A percentile compares a stretch with the other conserved stretches of the same genome.
phyloP scores from a whole-genome alignment of 495 filamentous ascomycete genomes.

The Penicillium parvum region DNA sequence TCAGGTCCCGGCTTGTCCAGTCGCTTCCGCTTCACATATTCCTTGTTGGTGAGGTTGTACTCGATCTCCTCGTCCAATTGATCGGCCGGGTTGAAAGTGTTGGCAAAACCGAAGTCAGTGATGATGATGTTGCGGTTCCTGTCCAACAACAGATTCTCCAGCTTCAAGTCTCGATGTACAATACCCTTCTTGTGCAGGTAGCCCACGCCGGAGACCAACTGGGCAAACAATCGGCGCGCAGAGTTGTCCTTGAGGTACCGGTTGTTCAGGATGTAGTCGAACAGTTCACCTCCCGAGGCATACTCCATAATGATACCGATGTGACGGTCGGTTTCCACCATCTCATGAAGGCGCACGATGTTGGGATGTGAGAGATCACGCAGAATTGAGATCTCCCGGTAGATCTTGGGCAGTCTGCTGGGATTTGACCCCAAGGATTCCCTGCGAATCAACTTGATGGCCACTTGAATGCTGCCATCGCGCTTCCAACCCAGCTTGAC shows the following conservation, averaged over 20 bases:
- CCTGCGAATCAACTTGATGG: constrained; percentile 94
- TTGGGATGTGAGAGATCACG: constrained; percentile 86
- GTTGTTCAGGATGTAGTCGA: constrained; percentile 96
- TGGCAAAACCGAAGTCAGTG: constrained; percentile 98
- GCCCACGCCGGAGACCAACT: constrained; percentile 92
- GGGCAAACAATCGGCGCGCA: constrained; percentile 87
- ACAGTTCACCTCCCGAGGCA: constrained; percentile 93
- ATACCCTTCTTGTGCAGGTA: constrained; percentile 99
- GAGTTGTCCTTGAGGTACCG: constrained; percentile 91
- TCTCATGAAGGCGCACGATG: constrained; percentile 95
- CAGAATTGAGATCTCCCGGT: constrained; percentile 91
- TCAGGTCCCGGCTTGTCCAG: constrained; percentile 80
- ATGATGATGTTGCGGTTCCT: constrained; percentile 98
- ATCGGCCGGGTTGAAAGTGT: constrained; percentile 88
- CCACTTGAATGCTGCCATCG: constrained; percentile 89
- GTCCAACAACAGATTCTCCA: constrained; percentile 95
- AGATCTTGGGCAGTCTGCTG: constrained; percentile 87
- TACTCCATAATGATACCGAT: constrained; percentile 99
- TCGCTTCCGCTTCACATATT: constrained; percentile 74
- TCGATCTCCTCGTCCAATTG: constrained; percentile 89
- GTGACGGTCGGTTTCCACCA: constrained; percentile 94
- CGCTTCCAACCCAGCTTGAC: constrained; percentile 99
- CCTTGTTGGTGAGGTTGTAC: constrained; percentile 75
- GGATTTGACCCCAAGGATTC: constrained; percentile 85
- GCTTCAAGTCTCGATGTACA: constrained; percentile 93